Evolutionary conservation across 192 early-diverging fungal genomes (phyloP), one percentile per base, ranked within the genome.

Genomic region (Backusella australiensis): DNA sequence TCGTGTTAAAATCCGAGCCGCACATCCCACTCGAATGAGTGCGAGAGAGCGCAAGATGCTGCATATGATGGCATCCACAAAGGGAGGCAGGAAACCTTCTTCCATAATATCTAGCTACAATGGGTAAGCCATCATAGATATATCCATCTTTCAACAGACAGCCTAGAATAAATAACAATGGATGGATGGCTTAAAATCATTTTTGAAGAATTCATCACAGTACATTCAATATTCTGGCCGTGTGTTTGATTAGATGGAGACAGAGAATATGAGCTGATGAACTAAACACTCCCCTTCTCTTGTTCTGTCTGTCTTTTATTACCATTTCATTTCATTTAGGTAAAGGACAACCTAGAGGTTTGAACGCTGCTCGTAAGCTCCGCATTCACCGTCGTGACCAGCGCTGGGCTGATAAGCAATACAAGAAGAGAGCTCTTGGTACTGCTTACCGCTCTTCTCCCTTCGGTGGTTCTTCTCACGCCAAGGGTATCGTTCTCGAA

Each of bases 401-500:
- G 89, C 92, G 97, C 78, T 99, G 98, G 98, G 97, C 98, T 67
- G 98, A 99, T 82, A 96, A 97, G 90, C 89, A 92, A 81, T 99
- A 97, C 93, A 99, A 99, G 92, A 94, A 95, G 90, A 90, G 96
- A 82, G 96, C 96, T 68, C 91, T 99, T 78, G 97, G 97, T 82
- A 99, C 98, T 81, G 95, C 96, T 56, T 99, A 87, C 94, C 95
- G 94, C 88, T 96, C 90, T 84, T 97, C 96, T 83, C 98, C 98
- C 39, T 99, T 99, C 90, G 96, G 95, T 89, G 98, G 97, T 66
- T 94, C 98, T 65, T 99, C 98, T 71, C 98, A 99, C 90, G 98
- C 98, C 86, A 99, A 99, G 95, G 98, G 98, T 77, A 99, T 99
- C 84, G 96, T 98, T 71, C 91, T 99, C 74, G 98, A 99, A 91